These are phyloP conservation scores for Claviceps arundinis DNA, from an alignment of 2,329 filamentous ascomycete species.

Conservation along the genomic window DNA sequence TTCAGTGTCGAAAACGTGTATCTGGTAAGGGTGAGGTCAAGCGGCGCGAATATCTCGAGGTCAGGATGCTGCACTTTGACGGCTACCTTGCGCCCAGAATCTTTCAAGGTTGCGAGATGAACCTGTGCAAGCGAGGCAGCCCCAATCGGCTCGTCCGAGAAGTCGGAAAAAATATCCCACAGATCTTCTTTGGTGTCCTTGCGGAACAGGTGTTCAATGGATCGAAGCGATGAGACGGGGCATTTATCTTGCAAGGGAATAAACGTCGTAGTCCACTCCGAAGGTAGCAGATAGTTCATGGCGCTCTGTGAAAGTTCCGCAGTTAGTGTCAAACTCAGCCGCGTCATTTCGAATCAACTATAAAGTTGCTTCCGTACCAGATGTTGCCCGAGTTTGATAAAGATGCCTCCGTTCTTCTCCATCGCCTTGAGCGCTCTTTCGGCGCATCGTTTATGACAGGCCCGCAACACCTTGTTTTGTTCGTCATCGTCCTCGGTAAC, in stretches of 20 bases:
- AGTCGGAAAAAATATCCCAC: conserved; percentile 74
- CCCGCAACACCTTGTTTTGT: conserved; percentile 54
- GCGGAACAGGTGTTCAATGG: conserved; percentile 75
- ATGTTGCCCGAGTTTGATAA: conserved; percentile 95
- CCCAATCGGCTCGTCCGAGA: conserved; percentile 68
- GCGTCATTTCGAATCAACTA: not conserved
- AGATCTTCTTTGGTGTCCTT: conserved; percentile 69
- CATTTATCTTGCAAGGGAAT: conserved; percentile 93
- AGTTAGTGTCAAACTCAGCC: not conserved
- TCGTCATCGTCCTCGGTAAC: conserved; percentile 48
- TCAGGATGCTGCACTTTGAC: conserved; percentile 94
- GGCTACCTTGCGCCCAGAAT: conserved; percentile 73
- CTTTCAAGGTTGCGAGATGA: conserved; percentile 72
- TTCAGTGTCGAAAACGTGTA: conserved; percentile 87
- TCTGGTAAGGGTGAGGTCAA: conserved; percentile 74
- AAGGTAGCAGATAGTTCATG: conserved; percentile 84
- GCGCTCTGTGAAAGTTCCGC: conserved; percentile 45
- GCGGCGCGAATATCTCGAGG: conserved; percentile 75
- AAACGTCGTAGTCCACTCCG: conserved; percentile 91
- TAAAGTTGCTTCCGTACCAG: conserved; percentile 35
- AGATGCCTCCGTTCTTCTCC: conserved; percentile 95
- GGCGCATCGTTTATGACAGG: conserved; percentile 87
- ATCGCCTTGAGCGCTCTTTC: conserved; percentile 73
- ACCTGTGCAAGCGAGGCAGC: conserved; percentile 92
- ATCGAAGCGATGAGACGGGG: conserved; percentile 78